Percentiles rank a stretch among this genome's conserved stretches.
Evolutionary conservation across 345 rosid species (phyloP).

Genomic region (Arabidopsis thaliana): DNA sequence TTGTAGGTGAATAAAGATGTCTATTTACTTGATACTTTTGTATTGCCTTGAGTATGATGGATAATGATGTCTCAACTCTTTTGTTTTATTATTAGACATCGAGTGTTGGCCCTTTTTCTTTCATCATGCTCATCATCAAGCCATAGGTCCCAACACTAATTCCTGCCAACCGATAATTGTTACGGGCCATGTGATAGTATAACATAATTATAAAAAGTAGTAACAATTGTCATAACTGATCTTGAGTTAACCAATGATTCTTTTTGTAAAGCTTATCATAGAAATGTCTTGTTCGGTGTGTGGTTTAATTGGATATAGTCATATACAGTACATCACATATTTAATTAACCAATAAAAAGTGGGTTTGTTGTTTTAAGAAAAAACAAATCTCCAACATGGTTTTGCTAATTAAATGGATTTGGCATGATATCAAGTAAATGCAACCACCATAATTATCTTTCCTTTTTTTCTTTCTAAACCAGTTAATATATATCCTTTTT

Average conservation of each 20-base stretch:
- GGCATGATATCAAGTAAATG: constrained; percentile 3
- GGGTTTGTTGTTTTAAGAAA: neutral
- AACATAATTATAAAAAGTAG: constrained; percentile 3
- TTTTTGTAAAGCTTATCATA: neutral
- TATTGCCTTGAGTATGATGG: constrained; percentile 9
- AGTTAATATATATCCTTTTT: neutral
- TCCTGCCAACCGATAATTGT: constrained; percentile 20
- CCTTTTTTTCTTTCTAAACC: neutral
- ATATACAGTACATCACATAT: neutral
- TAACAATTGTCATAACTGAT: neutral
- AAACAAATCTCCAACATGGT: neutral
- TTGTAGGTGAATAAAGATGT: neutral
- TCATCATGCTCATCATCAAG: constrained; percentile 27
- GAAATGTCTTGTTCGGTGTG: neutral
- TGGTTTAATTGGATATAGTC: neutral
- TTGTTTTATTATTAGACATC: constrained; percentile 18
- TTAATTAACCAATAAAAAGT: neutral
- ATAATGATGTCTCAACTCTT: constrained; percentile 28
- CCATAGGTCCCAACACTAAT: constrained; percentile 37
- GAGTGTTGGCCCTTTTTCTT: constrained; percentile 22
- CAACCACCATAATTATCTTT: neutral
- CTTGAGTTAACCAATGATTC: neutral
- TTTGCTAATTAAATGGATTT: neutral
- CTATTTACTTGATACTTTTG: neutral
- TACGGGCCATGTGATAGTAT: neutral